phyloP scores from a whole-genome alignment of 805 yeast genomes.

The Clavispora asparagi region DNA sequence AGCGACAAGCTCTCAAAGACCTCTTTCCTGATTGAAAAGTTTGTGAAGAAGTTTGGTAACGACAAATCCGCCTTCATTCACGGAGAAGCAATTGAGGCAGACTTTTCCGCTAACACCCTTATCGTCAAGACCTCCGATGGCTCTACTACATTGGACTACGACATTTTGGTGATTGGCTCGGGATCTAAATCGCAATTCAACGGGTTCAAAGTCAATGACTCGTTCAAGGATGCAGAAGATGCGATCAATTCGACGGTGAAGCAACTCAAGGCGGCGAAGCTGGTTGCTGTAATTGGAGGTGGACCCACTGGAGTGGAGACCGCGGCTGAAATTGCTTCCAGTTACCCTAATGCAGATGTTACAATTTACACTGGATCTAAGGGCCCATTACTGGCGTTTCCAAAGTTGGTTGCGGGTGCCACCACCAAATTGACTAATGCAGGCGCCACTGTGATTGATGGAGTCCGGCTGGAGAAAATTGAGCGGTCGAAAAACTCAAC shows the following conservation, averaged over 20 bases:
- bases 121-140: slow-evolving; percentile 7
- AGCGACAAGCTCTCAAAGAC: slow-evolving; percentile 15
- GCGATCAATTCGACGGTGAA: slow-evolving; percentile 13
- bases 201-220: slow-evolving; percentile 23
- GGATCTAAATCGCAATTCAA: slow-evolving; percentile 21
- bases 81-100: slow-evolving; percentile 21
- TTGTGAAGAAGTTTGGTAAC: slow-evolving; percentile 13
- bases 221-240: slow-evolving; percentile 11
- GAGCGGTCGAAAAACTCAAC: slow-evolving; percentile 10
- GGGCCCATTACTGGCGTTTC: slow-evolving; percentile 5
- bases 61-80: slow-evolving; percentile 17
- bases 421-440: slow-evolving; percentile 6
- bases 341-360: slow-evolving; percentile 14
- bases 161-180: slow-evolving; percentile 31
- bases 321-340: slow-evolving; percentile 31
- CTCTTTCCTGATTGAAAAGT: slow-evolving; percentile 14
- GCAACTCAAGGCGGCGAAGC: slow-evolving; percentile 17
- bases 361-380: slow-evolving; percentile 22
- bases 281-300: slow-evolving; percentile 35
- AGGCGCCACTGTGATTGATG: slow-evolving; percentile 11
- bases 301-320: slow-evolving; percentile 37
- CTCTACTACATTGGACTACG: slow-evolving; percentile 16
- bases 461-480: slow-evolving; percentile 8
- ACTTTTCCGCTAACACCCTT: slow-evolving; percentile 20
- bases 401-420: slow-evolving; percentile 4